A percentile compares a stretch with the other conserved stretches of the same genome.
Evolutionary conservation across 768 basidiomycete genomes (phyloP).

Genomic region (Cystofilobasidium ferigula): DNA sequence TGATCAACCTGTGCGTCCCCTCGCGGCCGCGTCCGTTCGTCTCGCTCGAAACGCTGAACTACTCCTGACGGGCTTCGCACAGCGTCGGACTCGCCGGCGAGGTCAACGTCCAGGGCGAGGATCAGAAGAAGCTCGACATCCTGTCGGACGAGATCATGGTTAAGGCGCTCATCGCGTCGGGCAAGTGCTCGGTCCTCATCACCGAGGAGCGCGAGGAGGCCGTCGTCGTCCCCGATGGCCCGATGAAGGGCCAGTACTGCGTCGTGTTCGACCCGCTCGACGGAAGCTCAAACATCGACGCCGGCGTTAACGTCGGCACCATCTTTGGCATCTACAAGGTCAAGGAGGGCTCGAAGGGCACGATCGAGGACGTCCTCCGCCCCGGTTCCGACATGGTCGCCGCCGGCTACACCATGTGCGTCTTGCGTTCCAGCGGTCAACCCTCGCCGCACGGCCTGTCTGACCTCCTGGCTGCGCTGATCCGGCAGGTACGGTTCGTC

Average conservation of each 20-base stretch:
- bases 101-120: conserved; percentile 93
- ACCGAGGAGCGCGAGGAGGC: conserved; percentile 87
- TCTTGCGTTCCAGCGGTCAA: too few species aligned
- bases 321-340: conserved; percentile 95
- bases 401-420: conserved; percentile 91
- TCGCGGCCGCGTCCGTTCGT: not conserved
- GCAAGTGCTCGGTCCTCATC: conserved; percentile 91
- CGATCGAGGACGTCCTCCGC: conserved; percentile 73
- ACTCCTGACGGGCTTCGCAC: not conserved
- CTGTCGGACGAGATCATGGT: conserved; percentile 97
- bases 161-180: conserved; percentile 88
- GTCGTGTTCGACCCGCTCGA: conserved; percentile 98
- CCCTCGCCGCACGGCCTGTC: too few species aligned
- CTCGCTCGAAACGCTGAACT: not conserved
- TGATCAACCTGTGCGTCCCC: conserved; percentile 80
- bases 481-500: conserved; percentile 90
- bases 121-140: conserved; percentile 99
- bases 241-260: conserved; percentile 75
- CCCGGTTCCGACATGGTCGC: conserved; percentile 96
- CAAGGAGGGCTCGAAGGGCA: conserved; percentile 66
- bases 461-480: too few species aligned
- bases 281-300: conserved; percentile 85
- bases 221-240: conserved; percentile 67
- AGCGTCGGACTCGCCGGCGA: conserved; percentile 96
- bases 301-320: conserved; percentile 87